phyloP scores from a whole-genome alignment of 2,329 filamentous ascomycete genomes.

The Verticillium klebahnii region DNA sequence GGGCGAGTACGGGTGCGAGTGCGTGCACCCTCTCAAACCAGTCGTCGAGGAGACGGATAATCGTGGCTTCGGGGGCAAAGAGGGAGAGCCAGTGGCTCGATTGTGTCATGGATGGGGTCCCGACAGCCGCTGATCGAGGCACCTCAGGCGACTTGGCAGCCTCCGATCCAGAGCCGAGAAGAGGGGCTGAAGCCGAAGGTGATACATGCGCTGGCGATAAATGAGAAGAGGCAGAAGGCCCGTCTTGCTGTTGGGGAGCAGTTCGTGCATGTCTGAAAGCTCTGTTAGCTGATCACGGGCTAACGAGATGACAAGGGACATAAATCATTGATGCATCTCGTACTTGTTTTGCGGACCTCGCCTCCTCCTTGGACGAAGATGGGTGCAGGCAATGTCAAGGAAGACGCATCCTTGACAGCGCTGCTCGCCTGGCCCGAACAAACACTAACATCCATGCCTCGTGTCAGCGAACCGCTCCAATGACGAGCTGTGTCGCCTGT shows the following conservation, averaged over 20 bases:
- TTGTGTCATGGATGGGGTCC: conserved; percentile 1
- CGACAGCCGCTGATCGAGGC: not conserved
- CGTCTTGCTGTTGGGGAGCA: not conserved
- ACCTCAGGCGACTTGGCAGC: not conserved
- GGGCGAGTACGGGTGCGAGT: conserved; percentile 26
- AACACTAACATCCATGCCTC: conserved; percentile 12
- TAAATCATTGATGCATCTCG: not conserved
- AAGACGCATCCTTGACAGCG: conserved; percentile 17
- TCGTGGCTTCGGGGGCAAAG: conserved; percentile 7
- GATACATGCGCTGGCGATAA: not conserved
- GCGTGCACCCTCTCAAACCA: conserved; percentile 32
- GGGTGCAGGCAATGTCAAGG: conserved; percentile 20
- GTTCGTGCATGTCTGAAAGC: not conserved
- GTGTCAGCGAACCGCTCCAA: not conserved
- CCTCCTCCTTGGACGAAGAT: conserved; percentile 18
- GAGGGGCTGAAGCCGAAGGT: not conserved
- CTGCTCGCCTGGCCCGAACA: conserved; percentile 6
- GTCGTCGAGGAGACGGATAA: conserved; percentile 20
- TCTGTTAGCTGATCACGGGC: not conserved
- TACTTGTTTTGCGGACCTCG: conserved; percentile 22
- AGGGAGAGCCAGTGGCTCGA: conserved; percentile 4
- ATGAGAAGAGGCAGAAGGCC: not conserved
- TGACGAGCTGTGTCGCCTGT: not conserved
- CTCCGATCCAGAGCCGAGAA: not conserved
- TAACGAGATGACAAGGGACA: not conserved